Base-by-base conservation (phyloP, 2,329 filamentous ascomycete genomes). In the Pochonia chlamydosporia region DNA sequence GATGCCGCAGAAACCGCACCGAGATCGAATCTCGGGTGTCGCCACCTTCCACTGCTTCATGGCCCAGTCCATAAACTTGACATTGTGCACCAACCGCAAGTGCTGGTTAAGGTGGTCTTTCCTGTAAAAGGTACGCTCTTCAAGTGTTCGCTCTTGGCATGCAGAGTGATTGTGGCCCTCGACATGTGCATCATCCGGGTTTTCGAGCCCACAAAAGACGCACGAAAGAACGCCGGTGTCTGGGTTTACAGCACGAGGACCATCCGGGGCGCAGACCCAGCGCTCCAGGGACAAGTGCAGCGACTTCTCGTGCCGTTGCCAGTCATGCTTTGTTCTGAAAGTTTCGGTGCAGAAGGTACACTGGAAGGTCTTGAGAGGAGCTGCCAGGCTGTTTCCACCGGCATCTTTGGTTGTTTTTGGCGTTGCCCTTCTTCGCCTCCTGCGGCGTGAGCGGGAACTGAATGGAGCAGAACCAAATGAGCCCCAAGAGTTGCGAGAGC, bases 251-350 rank as follows among this genome's bases (percentile, higher is more conserved):
- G 74, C 74, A 5, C 66, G 71, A 14, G 78, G 67, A 1, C 81
- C 80, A 39, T 79, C 72, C 39, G 79, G 80, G 4, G 75, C 74
- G 58, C 77, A 87, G 50, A 82, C 78, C 85, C 76, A 88, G 48
- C 73, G 73, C 66, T 80, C 81, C 1, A 85, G 76, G 6, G 79
- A 87, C 55, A 79, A 65, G 60, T 78, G 84, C 53, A 82, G 69
- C 43, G 81, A 82, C 54, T 84, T 84, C 58, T 89, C 84, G 60
- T 88, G 84, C 49, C 84, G 71, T 56, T 84, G 80, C 81, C 81
- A 85, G 62, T 85, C 81, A 56, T 85, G 79, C 60, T 85, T 85
- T 3, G 81, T 84, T 54, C 80, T 71, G 63, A 84, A 85, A 0
- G 79, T 82, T 53, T 84, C 80, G 6, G 81, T 84, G 61, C 81